These are phyloP conservation scores for Acorus gramineus DNA, from an alignment of 106 monocot genomes.

Conservation along the genomic window DNA sequence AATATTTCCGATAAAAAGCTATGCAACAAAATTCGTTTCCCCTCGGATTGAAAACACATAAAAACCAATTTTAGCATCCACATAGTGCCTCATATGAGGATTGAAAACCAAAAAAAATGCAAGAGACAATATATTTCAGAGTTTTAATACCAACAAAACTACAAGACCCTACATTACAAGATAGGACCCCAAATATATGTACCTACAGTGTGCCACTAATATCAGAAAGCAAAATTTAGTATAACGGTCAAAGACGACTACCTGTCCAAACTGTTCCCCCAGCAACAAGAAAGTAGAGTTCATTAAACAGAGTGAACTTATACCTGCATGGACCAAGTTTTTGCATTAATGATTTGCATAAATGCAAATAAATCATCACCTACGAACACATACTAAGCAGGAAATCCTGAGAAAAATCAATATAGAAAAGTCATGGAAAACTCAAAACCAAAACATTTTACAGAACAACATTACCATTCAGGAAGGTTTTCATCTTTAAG, in stretches of 20 bases:
- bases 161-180: no score
- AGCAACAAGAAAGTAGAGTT: constrained; percentile 97
- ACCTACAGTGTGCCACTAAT: no score
- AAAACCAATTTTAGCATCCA: not conserved
- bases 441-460: no score
- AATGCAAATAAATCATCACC: not conserved
- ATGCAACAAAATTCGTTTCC: no score
- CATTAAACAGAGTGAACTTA: constrained; percentile 95
- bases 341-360: not conserved
- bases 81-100: not conserved
- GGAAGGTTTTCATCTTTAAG: constrained; percentile 79
- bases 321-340: constrained; percentile 50
- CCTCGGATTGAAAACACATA: no score
- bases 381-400: not conserved
- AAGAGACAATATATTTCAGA: not conserved
- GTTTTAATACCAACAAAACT: no score
- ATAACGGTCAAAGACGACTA: not conserved
- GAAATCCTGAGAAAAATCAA: not conserved
- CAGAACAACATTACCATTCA: constrained; percentile 58
- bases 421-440: no score
- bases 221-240: no score
- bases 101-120: not conserved
- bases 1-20: no score
- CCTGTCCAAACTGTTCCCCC: constrained; percentile 99
- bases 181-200: no score